Base-by-base conservation (phyloP, 1,284 basidiomycete species). In the Trametes versicolor region DNA sequence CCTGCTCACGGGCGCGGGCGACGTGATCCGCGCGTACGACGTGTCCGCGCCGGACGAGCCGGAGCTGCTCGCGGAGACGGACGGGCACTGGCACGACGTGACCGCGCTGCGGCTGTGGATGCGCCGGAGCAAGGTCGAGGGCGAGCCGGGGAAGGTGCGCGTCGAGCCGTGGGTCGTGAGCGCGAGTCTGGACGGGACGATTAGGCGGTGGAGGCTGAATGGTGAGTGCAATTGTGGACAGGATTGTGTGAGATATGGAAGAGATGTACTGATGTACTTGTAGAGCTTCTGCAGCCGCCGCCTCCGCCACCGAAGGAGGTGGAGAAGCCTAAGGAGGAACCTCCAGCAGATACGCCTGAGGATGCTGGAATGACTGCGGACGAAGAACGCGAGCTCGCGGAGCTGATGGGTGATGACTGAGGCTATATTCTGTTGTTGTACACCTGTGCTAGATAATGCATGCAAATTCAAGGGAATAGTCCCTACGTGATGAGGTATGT, bases 21-120 rank as follows among this genome's bases (percentile, higher is more conserved):
- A 97, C 74, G 78, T 88, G 51, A 87, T 98, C 57, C 85, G 91
- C 21, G 80, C 92, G 29, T 94, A 88, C 70, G 91, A 93, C 72
- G 75, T 92, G 49, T 88, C 89, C 2, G 81, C 84, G 1, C 80
- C 81, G 25, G 83, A 89, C 37, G 85, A 89, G 68, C 88, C 88
- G 0, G 89, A 92, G 67, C 77, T 92, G 45, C 75, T 94, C 21
- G 81, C 88, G 19, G 84, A 87, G 69, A 79, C 94, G 8, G 91
- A 96, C 69, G 95, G 87, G 6, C 96, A 98, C 76, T 95, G 91
- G 86, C 93, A 94, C 68, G 93, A 96, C 70, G 89, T 97, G 12
- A 91, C 86, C 6, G 87, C 85, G 2, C 77, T 98, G 47, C 83
- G 84, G 36, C 77, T 91, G 7, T 97, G 95, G 94, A 76, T 86